Base-by-base conservation (phyloP, 1,139 yeast genomes). In the Kluyveromyces marxianus region DNA sequence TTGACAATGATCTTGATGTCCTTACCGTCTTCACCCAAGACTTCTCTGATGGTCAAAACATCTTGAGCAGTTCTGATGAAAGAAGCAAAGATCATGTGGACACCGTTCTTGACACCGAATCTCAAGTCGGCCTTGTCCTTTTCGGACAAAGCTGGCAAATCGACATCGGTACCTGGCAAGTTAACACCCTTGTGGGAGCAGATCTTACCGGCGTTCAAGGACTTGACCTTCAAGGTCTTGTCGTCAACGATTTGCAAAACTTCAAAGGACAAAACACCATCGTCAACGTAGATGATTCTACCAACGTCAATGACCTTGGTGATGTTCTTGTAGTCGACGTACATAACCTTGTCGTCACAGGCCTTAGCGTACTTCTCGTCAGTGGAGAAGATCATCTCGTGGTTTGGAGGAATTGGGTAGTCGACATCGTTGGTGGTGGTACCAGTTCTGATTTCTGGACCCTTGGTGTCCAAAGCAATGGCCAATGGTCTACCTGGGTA, bases 361-460 rank as follows among this genome's bases (percentile, higher is more conserved):
- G 73, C 68, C 67, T 74, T 76, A 56, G 79, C 73, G 76, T 80
- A 92, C 57, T 77, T 75, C 45, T 82, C 94, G 69, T 92, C 95
- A 52, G 97, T 92, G 66, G 97, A 75, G 77, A 92, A 86, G 65
- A 74, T 80, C 95, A 92, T 86, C 69, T 85, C 90, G 69, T 89
- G 96, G 71, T 82, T 82, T 48, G 94, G 77, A 37, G 77, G 71
- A 63, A 94, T 84, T 62, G 96, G 85, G 71, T 69, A 87, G 68
- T 92, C 98, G 54, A 73, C 71, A 50, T 77, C 85, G 59, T 77
- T 86, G 51, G 72, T 67, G 58, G 98, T 94, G 69, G 88, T 81
- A 71, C 99, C 98, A 48, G 98, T 90, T 79, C 98, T 87, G 73
- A 92, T 92, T 75, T 94, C 98, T 55, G 99, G 98, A 59, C 99